Base-by-base conservation (phyloP, 352 stramenopile genomes). In the Pythium dissotocum region DNA sequence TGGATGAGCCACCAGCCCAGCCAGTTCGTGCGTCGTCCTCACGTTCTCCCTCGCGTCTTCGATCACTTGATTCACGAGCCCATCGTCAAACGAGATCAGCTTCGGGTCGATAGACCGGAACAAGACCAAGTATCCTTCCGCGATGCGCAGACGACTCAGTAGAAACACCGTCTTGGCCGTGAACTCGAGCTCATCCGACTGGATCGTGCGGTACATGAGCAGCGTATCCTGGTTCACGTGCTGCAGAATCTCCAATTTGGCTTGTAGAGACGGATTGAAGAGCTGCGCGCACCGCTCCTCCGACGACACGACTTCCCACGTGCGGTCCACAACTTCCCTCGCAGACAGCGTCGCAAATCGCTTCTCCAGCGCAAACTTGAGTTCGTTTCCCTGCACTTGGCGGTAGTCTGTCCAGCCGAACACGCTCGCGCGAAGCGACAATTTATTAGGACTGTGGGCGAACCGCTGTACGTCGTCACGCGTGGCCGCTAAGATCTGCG, bases 341-440 rank as follows among this genome's bases (percentile, higher is more conserved):
- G 79, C 74, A 5, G 76, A 72, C 40, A 70, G 58, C 16, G 65
- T 59, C 14, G 67, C 48, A 35, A 89, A 89, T n/a, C 73, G 82
- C 58, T 90, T 90, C 58, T 89, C 76, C 0, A 90, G 63, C 44
- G 80, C 79, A 63, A 89, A 90, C 36, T 83, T 77, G 69, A 90
- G 78, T 59, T 69, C 75, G 6, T 85, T 75, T 13, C 73, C 75
- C 7, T 87, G 73, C 0, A 88, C 61, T 18, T 79, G 70, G 4
- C 79, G 73, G n/a, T 75, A 67, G 52, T 90, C 82, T 18, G 71
- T 73, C 82, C 82, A 90, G 30, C 82, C 82, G 71, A 90, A 88
- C 14, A 90, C 80, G 36, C 73, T 79, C 6, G 80, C 77, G 0
- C 79, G 77, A 2, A 79, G 78, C 10, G 64, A 79, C 12, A 79